These are phyloP conservation scores for Phytophthora quininea DNA, from an alignment of 352 stramenopile species.

Conservation along the genomic window DNA sequence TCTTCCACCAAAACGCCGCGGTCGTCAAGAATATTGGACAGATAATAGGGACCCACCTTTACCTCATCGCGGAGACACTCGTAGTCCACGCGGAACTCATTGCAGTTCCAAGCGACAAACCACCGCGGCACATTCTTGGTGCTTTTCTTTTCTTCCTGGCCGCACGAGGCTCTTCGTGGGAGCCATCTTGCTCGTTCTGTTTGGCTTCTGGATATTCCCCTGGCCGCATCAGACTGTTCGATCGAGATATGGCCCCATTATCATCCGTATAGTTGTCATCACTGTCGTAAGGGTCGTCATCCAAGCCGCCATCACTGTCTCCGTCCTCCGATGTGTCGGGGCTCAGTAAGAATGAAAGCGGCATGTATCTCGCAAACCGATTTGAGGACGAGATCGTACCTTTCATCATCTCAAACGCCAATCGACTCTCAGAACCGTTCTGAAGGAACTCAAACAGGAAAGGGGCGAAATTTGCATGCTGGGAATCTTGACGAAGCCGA, in stretches of 20 bases:
- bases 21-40: slow-evolving; percentile 83
- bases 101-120: slow-evolving; percentile 89
- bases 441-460: slow-evolving; percentile 83
- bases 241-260: slow-evolving; percentile 48
- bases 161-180: slow-evolving; percentile 34
- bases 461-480: slow-evolving; percentile 59
- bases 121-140: slow-evolving; percentile 74
- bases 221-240: slow-evolving; percentile 40
- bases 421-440: slow-evolving; percentile 60
- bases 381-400: slow-evolving; percentile 84
- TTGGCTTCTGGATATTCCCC: slow-evolving; percentile 38
- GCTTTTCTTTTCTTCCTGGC: slow-evolving; percentile 78
- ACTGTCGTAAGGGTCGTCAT: slow-evolving; percentile 70
- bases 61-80: slow-evolving; percentile 74
- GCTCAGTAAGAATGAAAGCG: slow-evolving; percentile 78
- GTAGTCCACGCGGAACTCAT: slow-evolving; percentile 86
- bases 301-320: slow-evolving; percentile 67
- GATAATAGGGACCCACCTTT: slow-evolving; percentile 84
- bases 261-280: slow-evolving; percentile 80
- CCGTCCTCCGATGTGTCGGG: slow-evolving; percentile 69
- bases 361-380: slow-evolving; percentile 79
- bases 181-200: slow-evolving; percentile 39
- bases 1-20: slow-evolving; percentile 82
- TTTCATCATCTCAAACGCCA: slow-evolving; percentile 74
- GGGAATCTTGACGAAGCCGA: slow-evolving; percentile 29